These are phyloP conservation scores for Schrenkiella parvula DNA, from an alignment of 345 rosid species.

Conservation along the genomic window DNA sequence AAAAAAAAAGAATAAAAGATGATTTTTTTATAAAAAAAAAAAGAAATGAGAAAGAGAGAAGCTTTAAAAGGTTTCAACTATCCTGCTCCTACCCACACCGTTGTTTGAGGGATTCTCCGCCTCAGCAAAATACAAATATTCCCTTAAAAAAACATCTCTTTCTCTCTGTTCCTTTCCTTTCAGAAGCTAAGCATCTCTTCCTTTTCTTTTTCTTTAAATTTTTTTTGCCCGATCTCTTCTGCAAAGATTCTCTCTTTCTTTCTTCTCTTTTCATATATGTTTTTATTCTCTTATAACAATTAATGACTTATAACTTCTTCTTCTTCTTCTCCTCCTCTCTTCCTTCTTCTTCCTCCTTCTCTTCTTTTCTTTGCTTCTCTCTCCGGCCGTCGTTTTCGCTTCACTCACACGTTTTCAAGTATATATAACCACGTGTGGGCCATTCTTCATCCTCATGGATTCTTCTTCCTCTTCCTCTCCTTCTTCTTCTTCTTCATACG, in stretches of 20 bases:
- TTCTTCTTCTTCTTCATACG: slow-evolving; percentile 14
- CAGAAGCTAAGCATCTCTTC: slow-evolving; percentile 79
- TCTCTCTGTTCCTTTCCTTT: slow-evolving; percentile 51
- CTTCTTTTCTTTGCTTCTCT: slow-evolving; percentile 28
- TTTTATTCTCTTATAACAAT: slow-evolving; percentile 17
- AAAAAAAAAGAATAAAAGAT: background rate
- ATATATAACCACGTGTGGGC: slow-evolving; percentile 23
- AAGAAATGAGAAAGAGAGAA: slow-evolving; percentile 15
- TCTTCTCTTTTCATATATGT: slow-evolving; percentile 30
- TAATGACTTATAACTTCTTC: slow-evolving; percentile 24
- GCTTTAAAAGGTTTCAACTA: slow-evolving; percentile 23
- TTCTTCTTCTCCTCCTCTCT: background rate
- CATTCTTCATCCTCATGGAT: slow-evolving; percentile 45
- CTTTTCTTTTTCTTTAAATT: slow-evolving; percentile 35
- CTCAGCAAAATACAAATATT: slow-evolving; percentile 43
- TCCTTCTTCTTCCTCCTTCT: slow-evolving; percentile 13
- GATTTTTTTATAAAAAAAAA: background rate
- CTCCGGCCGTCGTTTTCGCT: slow-evolving; percentile 38
- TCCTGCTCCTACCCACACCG: slow-evolving; percentile 32
- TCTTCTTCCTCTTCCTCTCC: slow-evolving; percentile 28
- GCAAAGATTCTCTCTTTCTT: slow-evolving; percentile 45
- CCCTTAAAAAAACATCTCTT: slow-evolving; percentile 26
- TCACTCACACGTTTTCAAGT: slow-evolving; percentile 28
- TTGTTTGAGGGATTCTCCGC: slow-evolving; percentile 37
- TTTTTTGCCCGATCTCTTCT: slow-evolving; percentile 35